A percentile compares a stretch with the other conserved stretches of the same genome.
These are phyloP conservation scores for Fusarium keratoplasticum DNA, from an alignment of 2,329 filamentous ascomycete species.

Conservation along the genomic window DNA sequence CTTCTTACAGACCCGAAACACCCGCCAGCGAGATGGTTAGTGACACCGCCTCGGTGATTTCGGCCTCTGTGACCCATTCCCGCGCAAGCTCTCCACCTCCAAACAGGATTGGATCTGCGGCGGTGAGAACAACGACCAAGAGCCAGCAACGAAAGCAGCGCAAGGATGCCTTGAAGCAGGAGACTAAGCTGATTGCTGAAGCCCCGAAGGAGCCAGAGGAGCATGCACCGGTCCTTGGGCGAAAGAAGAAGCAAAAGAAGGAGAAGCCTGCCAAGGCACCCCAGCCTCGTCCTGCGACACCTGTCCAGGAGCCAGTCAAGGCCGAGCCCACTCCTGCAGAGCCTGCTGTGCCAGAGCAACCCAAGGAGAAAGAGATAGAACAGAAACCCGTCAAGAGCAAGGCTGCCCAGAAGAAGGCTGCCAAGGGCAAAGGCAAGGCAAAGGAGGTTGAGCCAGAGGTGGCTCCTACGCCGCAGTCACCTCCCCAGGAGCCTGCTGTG, in stretches of 20 bases:
- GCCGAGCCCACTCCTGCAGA: constrained; percentile 17
- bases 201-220: constrained; percentile 66
- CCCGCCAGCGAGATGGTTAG: constrained; percentile 79
- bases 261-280: constrained; percentile 60
- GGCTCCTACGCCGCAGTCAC: constrained; percentile 29
- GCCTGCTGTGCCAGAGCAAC: constrained; percentile 1
- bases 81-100: constrained; percentile 79
- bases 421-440: constrained; percentile 47
- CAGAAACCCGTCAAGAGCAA: constrained; percentile 43
- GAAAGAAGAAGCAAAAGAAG: constrained; percentile 90
- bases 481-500: constrained; percentile 29
- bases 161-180: constrained; percentile 74
- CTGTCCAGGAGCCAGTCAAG: constrained; percentile 24
- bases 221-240: constrained; percentile 78
- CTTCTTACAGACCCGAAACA: constrained; percentile 71
- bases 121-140: constrained; percentile 78
- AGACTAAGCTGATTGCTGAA: constrained; percentile 66
- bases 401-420: constrained; percentile 46
- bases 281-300: constrained; percentile 17
- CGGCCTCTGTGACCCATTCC: constrained; percentile 74
- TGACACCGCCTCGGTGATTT: constrained; percentile 81
- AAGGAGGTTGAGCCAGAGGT: constrained; percentile 41
- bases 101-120: constrained; percentile 73
- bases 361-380: constrained; percentile 30
- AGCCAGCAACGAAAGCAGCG: constrained; percentile 83